phyloP scores from a whole-genome alignment of 306 rosid genomes.

The Pueraria montana region DNA sequence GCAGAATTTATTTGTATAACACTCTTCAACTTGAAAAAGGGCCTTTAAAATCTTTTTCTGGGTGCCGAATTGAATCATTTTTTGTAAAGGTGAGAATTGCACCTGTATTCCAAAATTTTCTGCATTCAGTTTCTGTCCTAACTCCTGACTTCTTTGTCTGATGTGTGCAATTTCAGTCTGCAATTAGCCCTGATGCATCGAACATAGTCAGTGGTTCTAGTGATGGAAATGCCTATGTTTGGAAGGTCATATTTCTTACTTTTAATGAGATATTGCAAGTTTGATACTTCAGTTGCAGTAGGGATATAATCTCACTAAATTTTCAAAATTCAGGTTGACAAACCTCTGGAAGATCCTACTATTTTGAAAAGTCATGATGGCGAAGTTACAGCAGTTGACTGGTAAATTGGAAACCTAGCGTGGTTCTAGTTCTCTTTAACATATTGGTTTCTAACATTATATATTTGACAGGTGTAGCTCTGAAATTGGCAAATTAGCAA shows the following conservation, averaged over 20 bases:
- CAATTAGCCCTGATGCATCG: conserved; percentile 88
- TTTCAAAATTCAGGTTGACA: conserved; percentile 72
- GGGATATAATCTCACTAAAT: conserved; percentile 30
- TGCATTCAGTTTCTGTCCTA: conserved; percentile 12
- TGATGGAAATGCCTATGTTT: conserved; percentile 81
- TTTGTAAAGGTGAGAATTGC: conserved; percentile 79
- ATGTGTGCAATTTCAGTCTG: conserved; percentile 68
- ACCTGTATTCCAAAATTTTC: neutral
- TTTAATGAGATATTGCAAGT: conserved; percentile 4
- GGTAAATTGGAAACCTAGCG: conserved; percentile 60
- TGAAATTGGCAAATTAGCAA: conserved; percentile 87
- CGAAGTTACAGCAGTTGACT: conserved; percentile 92
- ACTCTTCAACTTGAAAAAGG: conserved; percentile 92
- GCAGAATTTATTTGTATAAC: conserved; percentile 83
- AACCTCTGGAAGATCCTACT: conserved; percentile 67
- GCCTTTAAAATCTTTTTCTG: conserved; percentile 74
- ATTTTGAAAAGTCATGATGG: conserved; percentile 72
- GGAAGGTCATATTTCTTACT: conserved; percentile 73
- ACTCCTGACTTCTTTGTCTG: conserved; percentile 12
- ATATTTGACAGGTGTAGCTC: conserved; percentile 66
- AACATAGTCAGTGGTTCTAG: conserved; percentile 91
- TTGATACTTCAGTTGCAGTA: conserved; percentile 13
- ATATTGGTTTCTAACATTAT: conserved; percentile 23
- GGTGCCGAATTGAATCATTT: conserved; percentile 83
- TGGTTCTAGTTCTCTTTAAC: conserved; percentile 34